These are phyloP conservation scores for Xylariaceae sp. DNA, from an alignment of 2,329 filamentous ascomycete genomes.

Conservation along the genomic window DNA sequence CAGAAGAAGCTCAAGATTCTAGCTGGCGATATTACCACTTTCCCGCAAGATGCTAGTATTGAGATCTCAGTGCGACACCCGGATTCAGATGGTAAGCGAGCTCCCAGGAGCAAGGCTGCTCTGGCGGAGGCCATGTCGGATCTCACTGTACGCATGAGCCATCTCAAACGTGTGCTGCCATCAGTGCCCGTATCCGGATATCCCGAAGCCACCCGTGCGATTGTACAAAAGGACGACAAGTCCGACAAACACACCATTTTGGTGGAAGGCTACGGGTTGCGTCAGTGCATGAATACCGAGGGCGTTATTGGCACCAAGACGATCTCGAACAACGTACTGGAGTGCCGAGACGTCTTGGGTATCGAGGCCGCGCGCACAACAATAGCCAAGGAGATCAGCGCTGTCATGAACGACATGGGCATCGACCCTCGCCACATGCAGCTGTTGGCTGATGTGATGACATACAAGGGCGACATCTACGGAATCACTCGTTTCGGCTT, in stretches of 20 bases:
- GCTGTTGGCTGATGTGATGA: slow-evolving; percentile 95
- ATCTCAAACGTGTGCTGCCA: slow-evolving; percentile 75
- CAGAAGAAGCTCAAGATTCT: slow-evolving; percentile 78
- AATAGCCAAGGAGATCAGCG: slow-evolving; percentile 79
- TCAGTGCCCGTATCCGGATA: slow-evolving; percentile 85
- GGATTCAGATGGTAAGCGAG: slow-evolving; percentile 42
- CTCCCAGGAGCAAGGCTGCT: slow-evolving; percentile 37
- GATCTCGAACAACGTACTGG: slow-evolving; percentile 82
- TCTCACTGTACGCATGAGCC: slow-evolving; percentile 71
- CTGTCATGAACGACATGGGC: slow-evolving; percentile 88
- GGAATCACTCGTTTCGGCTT: slow-evolving; percentile 95
- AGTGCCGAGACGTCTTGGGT: slow-evolving; percentile 77
- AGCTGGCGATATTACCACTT: slow-evolving; percentile 56
- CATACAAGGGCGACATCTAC: slow-evolving; percentile 93
- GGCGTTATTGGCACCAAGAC: slow-evolving; percentile 74
- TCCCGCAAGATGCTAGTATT: slow-evolving; percentile 49
- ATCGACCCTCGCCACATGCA: slow-evolving; percentile 99
- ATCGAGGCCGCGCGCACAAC: slow-evolving; percentile 90
- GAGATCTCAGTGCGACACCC: slow-evolving; percentile 62
- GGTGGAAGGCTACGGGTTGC: slow-evolving; percentile 90
- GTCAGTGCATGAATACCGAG: slow-evolving; percentile 84
- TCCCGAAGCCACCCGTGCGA: slow-evolving; percentile 73
- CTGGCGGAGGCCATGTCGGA: slow-evolving; percentile 50
- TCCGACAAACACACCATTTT: slow-evolving; percentile 56
- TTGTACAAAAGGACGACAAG: slow-evolving; percentile 56